Evolutionary conservation across 2,329 filamentous ascomycete genomes (phyloP).

Genomic region (Elsinoe australis): DNA sequence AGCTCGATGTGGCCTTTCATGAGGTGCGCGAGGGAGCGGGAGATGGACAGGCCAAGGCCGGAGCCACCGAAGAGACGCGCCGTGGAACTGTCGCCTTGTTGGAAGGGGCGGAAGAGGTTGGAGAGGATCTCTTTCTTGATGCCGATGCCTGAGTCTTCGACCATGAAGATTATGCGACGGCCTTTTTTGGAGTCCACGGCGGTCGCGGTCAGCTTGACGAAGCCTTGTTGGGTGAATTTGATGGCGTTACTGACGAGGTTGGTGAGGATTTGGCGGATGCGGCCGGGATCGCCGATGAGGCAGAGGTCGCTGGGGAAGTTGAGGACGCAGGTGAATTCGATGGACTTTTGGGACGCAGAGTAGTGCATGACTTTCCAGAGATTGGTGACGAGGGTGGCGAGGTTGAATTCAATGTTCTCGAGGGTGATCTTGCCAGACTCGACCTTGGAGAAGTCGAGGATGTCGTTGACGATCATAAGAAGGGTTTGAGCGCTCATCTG

Average conservation of each 20-base stretch:
- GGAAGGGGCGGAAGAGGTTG: conserved; percentile 19
- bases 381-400: conserved; percentile 3
- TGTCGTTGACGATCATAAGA: conserved; percentile 18
- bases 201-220: conserved; percentile 16
- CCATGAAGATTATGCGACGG: conserved; percentile 18
- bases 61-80: conserved; percentile 31
- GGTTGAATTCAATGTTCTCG: conserved; percentile 17
- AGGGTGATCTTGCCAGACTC: conserved; percentile 19
- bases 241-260: conserved; percentile 22
- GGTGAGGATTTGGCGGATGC: conserved; percentile 20
- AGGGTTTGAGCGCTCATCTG: conserved; percentile 16
- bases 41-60: conserved; percentile 36
- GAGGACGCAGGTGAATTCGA: conserved; percentile 14
- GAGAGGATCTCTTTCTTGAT: conserved; percentile 19
- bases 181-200: conserved; percentile 15
- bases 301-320: conserved; percentile 13
- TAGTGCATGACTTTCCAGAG: conserved; percentile 15
- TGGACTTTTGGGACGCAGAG: conserved; percentile 14
- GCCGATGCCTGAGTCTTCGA: conserved; percentile 20
- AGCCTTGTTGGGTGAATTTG: conserved; percentile 20
- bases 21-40: conserved; percentile 31
- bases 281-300: conserved; percentile 19
- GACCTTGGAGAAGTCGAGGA: conserved; percentile 20
- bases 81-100: conserved; percentile 19
- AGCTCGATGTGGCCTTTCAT: conserved; percentile 32